phyloP scores from a whole-genome alignment of 2,329 filamentous ascomycete genomes.

The Diaporthe amygdali region DNA sequence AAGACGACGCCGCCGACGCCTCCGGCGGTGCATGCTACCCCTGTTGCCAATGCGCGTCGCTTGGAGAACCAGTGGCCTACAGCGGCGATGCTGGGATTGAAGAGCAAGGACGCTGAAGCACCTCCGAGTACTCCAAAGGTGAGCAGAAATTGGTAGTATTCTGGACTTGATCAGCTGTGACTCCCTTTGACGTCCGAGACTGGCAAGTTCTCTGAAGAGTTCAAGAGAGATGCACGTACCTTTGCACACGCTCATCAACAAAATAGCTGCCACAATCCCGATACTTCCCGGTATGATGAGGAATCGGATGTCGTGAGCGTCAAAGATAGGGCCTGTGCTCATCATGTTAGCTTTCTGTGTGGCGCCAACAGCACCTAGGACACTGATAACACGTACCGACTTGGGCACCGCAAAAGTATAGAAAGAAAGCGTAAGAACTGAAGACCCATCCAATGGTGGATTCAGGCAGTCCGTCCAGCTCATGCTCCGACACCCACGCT shows the following conservation, averaged over 20 bases:
- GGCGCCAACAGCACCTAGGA: fast-evolving
- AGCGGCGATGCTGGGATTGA: constrained; percentile 81
- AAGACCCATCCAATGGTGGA: constrained; percentile 87
- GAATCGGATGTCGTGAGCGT: constrained; percentile 79
- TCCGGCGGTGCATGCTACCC: constrained; percentile 79
- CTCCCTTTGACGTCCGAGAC: not conserved
- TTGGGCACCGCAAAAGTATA: constrained; percentile 74
- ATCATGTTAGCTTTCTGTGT: constrained; percentile 42
- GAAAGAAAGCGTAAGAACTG: constrained; percentile 80
- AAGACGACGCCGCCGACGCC: constrained; percentile 74
- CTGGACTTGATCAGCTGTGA: constrained; percentile 33
- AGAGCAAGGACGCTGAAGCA: constrained; percentile 77
- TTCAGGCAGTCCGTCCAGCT: constrained; percentile 71
- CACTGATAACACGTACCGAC: not conserved
- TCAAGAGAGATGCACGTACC: constrained; percentile 44
- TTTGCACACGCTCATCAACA: constrained; percentile 75
- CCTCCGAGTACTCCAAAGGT: constrained; percentile 79
- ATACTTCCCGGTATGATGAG: constrained; percentile 73
- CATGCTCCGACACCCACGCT: constrained; percentile 76
- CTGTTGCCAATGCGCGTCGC: constrained; percentile 79
- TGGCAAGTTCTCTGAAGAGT: not conserved
- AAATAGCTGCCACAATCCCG: constrained; percentile 64
- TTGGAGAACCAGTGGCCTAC: constrained; percentile 83
- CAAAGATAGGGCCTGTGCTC: constrained; percentile 87
- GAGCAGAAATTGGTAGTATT: constrained; percentile 87